Conservation (phyloP, 768 basidiomycete species). For the Myochromella boudieri region DNA sequence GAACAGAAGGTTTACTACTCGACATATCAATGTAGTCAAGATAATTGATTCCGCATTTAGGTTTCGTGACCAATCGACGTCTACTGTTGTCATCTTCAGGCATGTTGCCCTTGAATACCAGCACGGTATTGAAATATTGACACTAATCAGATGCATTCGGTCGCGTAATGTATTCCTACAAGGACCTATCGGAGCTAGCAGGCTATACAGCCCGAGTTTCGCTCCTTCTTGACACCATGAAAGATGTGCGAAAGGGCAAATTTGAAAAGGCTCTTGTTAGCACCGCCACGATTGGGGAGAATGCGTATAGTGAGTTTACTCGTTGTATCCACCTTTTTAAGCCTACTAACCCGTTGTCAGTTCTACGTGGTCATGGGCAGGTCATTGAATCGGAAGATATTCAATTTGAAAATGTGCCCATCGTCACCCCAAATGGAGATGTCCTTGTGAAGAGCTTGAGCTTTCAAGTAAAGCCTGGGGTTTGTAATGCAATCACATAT, state of each 20-base stretch:
- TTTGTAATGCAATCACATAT: constrained; percentile 29
- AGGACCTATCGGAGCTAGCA: constrained; percentile 92
- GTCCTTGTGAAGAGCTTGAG: constrained; percentile 81
- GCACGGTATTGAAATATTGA: not conserved
- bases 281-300: constrained; percentile 69
- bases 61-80: constrained; percentile 95
- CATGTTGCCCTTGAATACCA: constrained; percentile 21
- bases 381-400: constrained; percentile 88
- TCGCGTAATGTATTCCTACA: constrained; percentile 96
- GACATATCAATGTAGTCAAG: not conserved
- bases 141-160: constrained; percentile 78
- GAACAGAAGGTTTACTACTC: constrained; percentile 74
- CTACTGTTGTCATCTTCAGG: constrained; percentile 86
- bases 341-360: constrained; percentile 34
- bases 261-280: constrained; percentile 88
- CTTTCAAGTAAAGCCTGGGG: constrained; percentile 88
- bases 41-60: constrained; percentile 33
- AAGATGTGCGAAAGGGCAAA: constrained; percentile 78
- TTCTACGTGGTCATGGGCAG: constrained; percentile 75
- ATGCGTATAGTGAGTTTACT: constrained; percentile 75
- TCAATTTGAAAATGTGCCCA: constrained; percentile 89
- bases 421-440: constrained; percentile 95
- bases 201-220: constrained; percentile 94
- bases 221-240: constrained; percentile 86
- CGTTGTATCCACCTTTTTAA: constrained; percentile 5